Evolutionary conservation across 2,329 filamentous ascomycete genomes (phyloP), one percentile per base, ranked within the genome.

Genomic region (Cordyceps militaris): DNA sequence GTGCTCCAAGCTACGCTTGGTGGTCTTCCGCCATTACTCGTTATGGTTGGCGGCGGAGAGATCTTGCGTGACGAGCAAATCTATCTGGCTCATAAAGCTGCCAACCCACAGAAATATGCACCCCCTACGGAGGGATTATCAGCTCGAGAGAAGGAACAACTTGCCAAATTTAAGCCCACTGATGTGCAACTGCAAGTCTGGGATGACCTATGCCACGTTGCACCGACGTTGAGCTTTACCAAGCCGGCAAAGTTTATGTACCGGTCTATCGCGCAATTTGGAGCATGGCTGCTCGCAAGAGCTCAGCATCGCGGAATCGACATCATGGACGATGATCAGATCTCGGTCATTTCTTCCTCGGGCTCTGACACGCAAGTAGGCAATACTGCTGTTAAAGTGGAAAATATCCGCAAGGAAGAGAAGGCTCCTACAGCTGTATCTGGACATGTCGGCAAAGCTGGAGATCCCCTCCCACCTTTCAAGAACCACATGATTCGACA

Each of bases 231-330:
- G n/a, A 96, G 90, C 65, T 97, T 96, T 70, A 97, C 93, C 0
- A 82, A 87, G n/a, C 94, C 94, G 0, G 94, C 93, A 47, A 97
- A 97, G 70, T 89, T 88, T 73, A 97, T 97, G 91, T 97, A 91
- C 69, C 83, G 93, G 49, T 89, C 90, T 1, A 85, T 97, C 54
- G 89, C 94, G 0, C 93, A 97, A 64, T 97, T 99, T 66, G 88
- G 91, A 2, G 91, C 92, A 0, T 97, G 92, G 92, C 88, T 88
- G 0, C 78, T 97, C 23, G 90, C 92, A 1, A 80, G 87, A 62
- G 91, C 91, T 0, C 92, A 97, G 67, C 81, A 90, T 60, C 83
- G 81, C 1, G 83, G 84, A 1, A 92, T 96, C 56, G 88, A 94
- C 19, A 93, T 96, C 36, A 71, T 87, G 36, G 87, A 92, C 60